These are phyloP conservation scores for Ophiostoma australiae DNA, from an alignment of 2,329 filamentous ascomycete genomes.

Conservation along the genomic window DNA sequence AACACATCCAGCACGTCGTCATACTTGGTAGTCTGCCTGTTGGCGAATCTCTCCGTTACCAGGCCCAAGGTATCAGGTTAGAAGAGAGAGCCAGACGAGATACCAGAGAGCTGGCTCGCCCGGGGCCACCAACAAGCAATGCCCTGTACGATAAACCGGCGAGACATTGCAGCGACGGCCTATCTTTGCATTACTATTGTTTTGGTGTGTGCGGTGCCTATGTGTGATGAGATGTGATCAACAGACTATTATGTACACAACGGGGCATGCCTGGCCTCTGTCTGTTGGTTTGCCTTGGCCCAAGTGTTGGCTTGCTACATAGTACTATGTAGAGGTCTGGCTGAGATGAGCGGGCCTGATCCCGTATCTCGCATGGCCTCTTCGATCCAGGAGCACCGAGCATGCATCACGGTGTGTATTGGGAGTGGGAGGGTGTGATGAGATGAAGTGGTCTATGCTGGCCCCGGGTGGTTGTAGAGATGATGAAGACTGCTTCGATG, in stretches of 20 bases:
- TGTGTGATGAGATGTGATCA: constrained; percentile 14
- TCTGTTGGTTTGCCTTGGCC: neutral
- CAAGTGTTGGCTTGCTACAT: neutral
- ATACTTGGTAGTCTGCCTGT: neutral
- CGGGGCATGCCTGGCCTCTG: neutral
- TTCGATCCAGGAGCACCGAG: too few relatives aligned
- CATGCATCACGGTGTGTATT: neutral
- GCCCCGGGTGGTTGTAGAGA: neutral
- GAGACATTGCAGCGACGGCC: neutral
- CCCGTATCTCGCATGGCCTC: neutral
- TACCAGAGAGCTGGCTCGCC: neutral
- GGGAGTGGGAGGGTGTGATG: neutral
- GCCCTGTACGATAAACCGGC: neutral
- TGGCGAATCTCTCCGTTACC: neutral
- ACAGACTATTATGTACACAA: neutral
- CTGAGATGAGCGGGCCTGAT: too few relatives aligned
- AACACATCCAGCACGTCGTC: neutral
- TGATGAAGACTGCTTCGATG: neutral
- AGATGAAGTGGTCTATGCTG: neutral
- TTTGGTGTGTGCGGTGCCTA: neutral
- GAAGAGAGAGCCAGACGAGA: neutral
- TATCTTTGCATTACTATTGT: neutral
- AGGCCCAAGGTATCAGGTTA: neutral
- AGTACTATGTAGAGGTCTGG: neutral
- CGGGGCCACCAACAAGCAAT: neutral